Conservation (phyloP, 257 asterid species). For the Rehmannia glutinosa region DNA sequence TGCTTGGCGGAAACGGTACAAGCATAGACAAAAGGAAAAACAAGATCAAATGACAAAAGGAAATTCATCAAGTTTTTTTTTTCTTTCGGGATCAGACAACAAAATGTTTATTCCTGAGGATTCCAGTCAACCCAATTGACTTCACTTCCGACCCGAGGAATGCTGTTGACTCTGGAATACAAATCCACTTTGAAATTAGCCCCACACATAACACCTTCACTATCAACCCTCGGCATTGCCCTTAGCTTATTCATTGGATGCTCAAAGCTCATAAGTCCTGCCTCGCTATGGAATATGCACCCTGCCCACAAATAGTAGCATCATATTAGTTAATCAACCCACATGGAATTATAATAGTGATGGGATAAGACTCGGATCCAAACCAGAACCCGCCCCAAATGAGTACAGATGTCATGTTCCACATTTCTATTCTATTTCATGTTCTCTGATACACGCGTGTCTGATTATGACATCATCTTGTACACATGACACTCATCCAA, state of each 20-base stretch:
- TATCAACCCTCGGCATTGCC: conserved; percentile 83
- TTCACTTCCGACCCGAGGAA: conserved; percentile 84
- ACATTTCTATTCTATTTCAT: no score
- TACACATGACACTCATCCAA: no score
- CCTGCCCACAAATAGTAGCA: conserved; percentile 33
- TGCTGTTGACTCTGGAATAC: conserved; percentile 70
- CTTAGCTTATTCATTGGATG: conserved; percentile 75
- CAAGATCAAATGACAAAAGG: no score
- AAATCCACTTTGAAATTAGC: conserved; percentile 73
- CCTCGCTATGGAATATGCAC: conserved; percentile 73
- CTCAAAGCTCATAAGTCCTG: conserved; percentile 85
- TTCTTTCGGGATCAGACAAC: not conserved
- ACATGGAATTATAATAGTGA: no score
- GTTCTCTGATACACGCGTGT: no score
- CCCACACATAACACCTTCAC: conserved; percentile 83
- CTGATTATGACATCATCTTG: no score
- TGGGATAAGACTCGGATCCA: not conserved
- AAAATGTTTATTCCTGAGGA: not conserved
- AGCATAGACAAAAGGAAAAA: no score
- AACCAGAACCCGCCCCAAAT: no score
- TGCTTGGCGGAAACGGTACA: no score
- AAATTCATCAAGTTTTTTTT: no score
- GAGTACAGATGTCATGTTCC: no score
- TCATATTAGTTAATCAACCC: no score
- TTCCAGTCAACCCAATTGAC: conserved; percentile 70